These are phyloP conservation scores for Beverwykella pulmonaria DNA, from an alignment of 495 filamentous ascomycete genomes.

Conservation along the genomic window DNA sequence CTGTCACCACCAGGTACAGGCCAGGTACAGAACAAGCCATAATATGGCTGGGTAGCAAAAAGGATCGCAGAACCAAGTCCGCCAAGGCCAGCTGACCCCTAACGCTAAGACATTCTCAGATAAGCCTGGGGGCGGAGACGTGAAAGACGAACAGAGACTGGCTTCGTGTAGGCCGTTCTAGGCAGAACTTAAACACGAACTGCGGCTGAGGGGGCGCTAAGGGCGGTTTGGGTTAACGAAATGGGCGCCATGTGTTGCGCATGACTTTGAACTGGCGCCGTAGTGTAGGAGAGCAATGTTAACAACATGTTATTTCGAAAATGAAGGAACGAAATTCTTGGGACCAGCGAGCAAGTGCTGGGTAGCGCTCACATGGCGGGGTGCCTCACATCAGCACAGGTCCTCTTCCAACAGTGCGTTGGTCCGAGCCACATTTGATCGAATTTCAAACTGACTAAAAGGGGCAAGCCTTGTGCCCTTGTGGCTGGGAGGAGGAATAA, in stretches of 20 bases:
- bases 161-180: background rate
- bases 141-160: background rate
- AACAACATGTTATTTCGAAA: too few relatives aligned
- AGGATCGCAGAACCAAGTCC: background rate
- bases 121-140: constrained; percentile 15
- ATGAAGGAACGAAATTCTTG: too few relatives aligned
- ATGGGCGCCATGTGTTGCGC: background rate
- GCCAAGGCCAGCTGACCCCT: constrained; percentile 29
- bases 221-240: background rate
- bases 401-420: background rate
- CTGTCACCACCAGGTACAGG: background rate
- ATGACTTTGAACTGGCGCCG: background rate
- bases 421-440: background rate
- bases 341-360: too few relatives aligned
- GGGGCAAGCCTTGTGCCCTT: background rate
- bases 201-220: background rate
- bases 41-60: background rate
- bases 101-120: constrained; percentile 11
- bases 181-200: background rate
- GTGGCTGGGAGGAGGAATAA: background rate
- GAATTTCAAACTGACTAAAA: background rate
- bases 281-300: too few relatives aligned
- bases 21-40: background rate
- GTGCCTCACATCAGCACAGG: background rate
- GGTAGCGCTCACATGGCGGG: background rate